Base-by-base conservation (phyloP, 306 rosid species). In the Casuarina equisetifolia region DNA sequence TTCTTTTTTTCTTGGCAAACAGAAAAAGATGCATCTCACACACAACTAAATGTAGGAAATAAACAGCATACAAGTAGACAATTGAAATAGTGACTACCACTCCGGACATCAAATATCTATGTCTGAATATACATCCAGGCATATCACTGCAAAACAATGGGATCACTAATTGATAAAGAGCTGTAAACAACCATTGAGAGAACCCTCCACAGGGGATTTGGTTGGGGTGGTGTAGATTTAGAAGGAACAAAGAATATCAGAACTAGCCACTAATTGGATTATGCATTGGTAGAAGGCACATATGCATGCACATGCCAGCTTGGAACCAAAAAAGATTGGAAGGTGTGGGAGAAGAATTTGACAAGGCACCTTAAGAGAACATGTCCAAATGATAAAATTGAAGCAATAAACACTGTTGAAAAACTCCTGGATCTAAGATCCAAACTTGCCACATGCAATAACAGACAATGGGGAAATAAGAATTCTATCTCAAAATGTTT, bases 401-500 rank as follows among this genome's bases (percentile, higher is more conserved):
- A 63, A 44, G 45, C 32, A 67, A 42, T 9, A 42, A 13, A 42
- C 68, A 61, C 64, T 9, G 32, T 42, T 42, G 19, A 67, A n/a
- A 42, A 8, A 67, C n/a, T 42, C 73, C 16, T 54, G 49, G 40
- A 57, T 44, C 64, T 72, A 46, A 71, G 80, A 61, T 52, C 69
- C 46, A 72, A 9, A 84, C 62, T 17, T 40, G 75, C 45, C 73
- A 79, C 42, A 67, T 74, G 58, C 46, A 72, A 74, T 80, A 54
- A 6, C 72, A 76, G 75, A 57, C 15, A 51, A 35, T 13, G 45
- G 38, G 46, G 38, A 62, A 49, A 13, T 16, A 70, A 44, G 66
- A 62, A 51, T 40, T 15, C 43, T 51, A 51, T 13, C 57, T 57
- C 61, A 20, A 4, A 72, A 44, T 0, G 49, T 46, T 79, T 87